Percentiles rank a stretch among this genome's conserved stretches.
Evolutionary conservation across 73 alveolate species (phyloP).

Genomic region (Halteria grandinella): DNA sequence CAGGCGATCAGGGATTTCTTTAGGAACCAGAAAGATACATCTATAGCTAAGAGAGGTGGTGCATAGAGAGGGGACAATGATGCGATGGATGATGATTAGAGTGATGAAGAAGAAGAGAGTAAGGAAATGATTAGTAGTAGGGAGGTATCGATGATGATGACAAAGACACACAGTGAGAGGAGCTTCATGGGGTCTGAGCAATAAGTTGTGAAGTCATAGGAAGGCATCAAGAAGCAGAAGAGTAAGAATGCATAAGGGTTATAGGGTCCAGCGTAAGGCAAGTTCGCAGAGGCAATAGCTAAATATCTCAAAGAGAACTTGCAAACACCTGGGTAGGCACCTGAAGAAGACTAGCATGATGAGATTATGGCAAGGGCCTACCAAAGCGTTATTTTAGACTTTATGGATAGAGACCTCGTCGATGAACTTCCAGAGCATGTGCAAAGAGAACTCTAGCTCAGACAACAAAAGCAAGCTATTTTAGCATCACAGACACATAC

Average conservation of each 20-base stretch:
- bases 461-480: constrained; percentile 6
- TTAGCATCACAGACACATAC: neutral
- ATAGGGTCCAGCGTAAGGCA: constrained; percentile 1
- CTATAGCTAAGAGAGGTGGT: neutral
- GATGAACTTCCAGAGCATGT: too few relatives aligned
- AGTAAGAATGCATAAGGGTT: too few relatives aligned
- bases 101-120: neutral
- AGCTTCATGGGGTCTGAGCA: too few relatives aligned
- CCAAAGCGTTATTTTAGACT: too few relatives aligned
- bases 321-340: constrained; percentile 12
- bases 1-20: constrained; percentile 49
- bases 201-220: neutral
- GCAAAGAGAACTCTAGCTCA: neutral
- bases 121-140: neutral
- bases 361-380: too few relatives aligned
- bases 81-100: neutral
- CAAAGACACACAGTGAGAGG: neutral
- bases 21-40: constrained; percentile 9
- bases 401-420: too few relatives aligned
- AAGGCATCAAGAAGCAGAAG: neutral
- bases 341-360: constrained; percentile 10
- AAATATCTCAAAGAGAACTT: constrained; percentile 1
- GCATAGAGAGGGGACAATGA: neutral
- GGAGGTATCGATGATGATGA: constrained; percentile 23
- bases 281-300: constrained; percentile 36